A percentile compares a stretch with the other conserved stretches of the same genome.
phyloP scores from a whole-genome alignment of 2,329 filamentous ascomycete species.

The Arthrinium puccinioides region DNA sequence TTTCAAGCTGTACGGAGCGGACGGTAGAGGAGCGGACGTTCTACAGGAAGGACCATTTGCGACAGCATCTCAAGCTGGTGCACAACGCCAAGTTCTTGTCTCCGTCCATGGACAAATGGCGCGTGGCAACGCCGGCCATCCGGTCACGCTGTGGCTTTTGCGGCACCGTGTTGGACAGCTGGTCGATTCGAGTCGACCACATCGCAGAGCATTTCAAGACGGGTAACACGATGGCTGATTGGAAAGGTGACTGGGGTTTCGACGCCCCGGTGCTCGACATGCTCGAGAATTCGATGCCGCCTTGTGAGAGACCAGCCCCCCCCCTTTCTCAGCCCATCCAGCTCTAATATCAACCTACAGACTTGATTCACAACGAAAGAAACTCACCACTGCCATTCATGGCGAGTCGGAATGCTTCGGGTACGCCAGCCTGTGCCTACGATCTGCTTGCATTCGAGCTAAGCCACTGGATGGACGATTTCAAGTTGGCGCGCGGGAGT shows the following conservation, averaged over 20 bases:
- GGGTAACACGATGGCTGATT: conserved; percentile 59
- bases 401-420: conserved; percentile 34
- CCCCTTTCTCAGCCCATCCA: conserved; percentile 21
- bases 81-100: conserved; percentile 53
- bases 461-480: conserved; percentile 41
- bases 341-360: conserved; percentile 35
- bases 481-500: conserved; percentile 31
- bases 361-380: conserved; percentile 58
- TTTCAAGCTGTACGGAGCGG: conserved; percentile 60
- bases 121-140: conserved; percentile 52
- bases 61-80: conserved; percentile 56
- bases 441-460: conserved; percentile 54
- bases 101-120: conserved; percentile 62
- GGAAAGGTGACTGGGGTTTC: conserved; percentile 66
- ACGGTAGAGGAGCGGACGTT: conserved; percentile 54
- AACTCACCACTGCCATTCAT: conserved; percentile 47
- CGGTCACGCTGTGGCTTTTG: conserved; percentile 61
- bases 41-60: conserved; percentile 60
- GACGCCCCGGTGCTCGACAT: conserved; percentile 52
- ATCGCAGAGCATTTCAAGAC: conserved; percentile 62
- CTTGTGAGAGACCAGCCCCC: conserved; percentile 42
- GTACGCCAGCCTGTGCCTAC: conserved; percentile 49
- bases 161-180: conserved; percentile 53
- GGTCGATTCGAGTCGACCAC: conserved; percentile 54
- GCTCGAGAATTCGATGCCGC: conserved; percentile 60